Conservation (phyloP, 257 asterid genomes). For the Solanum infundibuliforme region DNA sequence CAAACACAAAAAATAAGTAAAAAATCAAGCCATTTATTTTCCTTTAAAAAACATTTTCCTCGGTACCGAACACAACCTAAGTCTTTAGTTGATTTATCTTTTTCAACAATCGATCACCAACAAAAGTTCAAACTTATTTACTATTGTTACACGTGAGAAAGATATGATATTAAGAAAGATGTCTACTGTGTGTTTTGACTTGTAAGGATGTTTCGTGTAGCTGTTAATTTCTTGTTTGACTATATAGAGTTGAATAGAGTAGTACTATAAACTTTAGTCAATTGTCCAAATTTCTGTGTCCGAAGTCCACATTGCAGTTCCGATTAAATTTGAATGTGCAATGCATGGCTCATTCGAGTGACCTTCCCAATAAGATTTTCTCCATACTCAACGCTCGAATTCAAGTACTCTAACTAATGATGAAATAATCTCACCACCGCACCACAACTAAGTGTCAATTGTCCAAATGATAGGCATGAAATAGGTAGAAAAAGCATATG, state of each 20-base stretch:
- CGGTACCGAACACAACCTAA: background rate
- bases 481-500: background rate
- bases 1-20: too few species aligned
- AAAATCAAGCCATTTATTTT: too few species aligned
- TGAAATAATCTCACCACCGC: too few species aligned
- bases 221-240: background rate
- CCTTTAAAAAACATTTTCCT: background rate
- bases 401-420: too few species aligned
- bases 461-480: background rate
- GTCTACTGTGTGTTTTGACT: background rate
- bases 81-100: background rate
- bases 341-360: too few species aligned
- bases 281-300: background rate
- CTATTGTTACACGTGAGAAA: background rate
- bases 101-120: background rate
- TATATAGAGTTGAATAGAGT: background rate
- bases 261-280: background rate
- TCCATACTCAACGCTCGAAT: too few species aligned
- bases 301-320: fast-evolving
- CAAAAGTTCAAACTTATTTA: background rate
- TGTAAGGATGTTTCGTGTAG: background rate
- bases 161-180: background rate
- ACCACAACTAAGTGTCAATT: background rate
- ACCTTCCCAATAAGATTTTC: too few species aligned
- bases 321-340: fast-evolving